Conservation (phyloP, 768 basidiomycete species). For the Gautieria morchelliformis region DNA sequence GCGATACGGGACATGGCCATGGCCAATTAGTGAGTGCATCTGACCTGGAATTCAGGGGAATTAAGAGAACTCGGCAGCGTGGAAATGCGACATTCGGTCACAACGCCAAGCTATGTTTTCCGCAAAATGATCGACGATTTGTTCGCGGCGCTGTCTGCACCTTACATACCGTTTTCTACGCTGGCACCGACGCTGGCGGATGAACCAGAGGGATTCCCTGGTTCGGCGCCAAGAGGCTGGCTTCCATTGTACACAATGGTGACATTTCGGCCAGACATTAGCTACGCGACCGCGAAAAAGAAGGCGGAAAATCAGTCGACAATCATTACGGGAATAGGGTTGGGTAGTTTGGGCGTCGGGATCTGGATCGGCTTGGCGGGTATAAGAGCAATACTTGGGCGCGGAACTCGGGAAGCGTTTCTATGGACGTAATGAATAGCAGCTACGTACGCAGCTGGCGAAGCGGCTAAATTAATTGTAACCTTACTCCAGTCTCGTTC, state of each 20-base stretch:
- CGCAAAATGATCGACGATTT: constrained; percentile 73
- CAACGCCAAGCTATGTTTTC: constrained; percentile 68
- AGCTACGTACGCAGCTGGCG: background rate
- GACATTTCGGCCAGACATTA: constrained; percentile 92
- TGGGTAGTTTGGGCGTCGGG: constrained; percentile 22
- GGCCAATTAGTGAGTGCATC: constrained; percentile 82
- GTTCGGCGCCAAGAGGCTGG: constrained; percentile 64
- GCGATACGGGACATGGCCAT: constrained; percentile 91
- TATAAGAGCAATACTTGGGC: background rate
- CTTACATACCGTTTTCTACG: constrained; percentile 36
- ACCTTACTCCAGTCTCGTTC: background rate
- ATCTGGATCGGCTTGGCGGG: constrained; percentile 26
- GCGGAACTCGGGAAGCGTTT: background rate
- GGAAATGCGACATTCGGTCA: constrained; percentile 92
- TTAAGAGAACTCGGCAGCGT: constrained; percentile 36
- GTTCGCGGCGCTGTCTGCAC: constrained; percentile 19
- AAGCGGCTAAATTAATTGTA: background rate
- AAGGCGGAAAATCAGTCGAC: constrained; percentile 62
- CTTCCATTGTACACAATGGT: constrained; percentile 95
- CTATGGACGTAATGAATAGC: constrained; percentile 1
- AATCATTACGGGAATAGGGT: constrained; percentile 43
- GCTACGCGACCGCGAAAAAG: constrained; percentile 71
- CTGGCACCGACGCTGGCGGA: constrained; percentile 21
- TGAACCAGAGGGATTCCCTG: constrained; percentile 32
- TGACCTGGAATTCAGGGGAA: background rate